Conservation (phyloP, 768 basidiomycete genomes). For the Tricholoma sp. region DNA sequence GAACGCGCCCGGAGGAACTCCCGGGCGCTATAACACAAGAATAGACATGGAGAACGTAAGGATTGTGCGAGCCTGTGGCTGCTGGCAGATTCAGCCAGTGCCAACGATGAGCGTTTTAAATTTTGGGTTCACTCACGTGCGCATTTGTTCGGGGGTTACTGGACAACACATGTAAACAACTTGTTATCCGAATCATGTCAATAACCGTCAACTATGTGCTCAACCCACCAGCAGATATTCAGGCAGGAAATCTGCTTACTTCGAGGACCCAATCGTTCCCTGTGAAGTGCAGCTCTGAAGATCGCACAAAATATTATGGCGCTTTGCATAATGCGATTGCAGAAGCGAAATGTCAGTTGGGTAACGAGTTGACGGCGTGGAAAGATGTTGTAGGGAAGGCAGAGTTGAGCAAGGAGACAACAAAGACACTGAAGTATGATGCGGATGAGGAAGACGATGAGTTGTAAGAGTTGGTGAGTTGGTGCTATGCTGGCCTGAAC, state of each 20-base stretch:
- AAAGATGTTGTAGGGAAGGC: constrained; percentile 64
- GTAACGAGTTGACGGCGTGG: constrained; percentile 70
- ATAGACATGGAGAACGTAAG: constrained; percentile 38
- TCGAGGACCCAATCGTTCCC: constrained; percentile 18
- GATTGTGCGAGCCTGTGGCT: neutral
- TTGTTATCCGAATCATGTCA: constrained; percentile 19
- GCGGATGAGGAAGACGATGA: constrained; percentile 42
- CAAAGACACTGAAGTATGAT: constrained; percentile 32
- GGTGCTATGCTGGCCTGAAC: no score
- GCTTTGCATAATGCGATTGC: constrained; percentile 44
- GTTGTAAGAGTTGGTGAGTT: constrained; percentile 7
- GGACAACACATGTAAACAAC: constrained; percentile 20
- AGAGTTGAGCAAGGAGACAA: constrained; percentile 58
- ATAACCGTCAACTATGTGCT: constrained; percentile 41
- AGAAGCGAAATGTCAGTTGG: constrained; percentile 48
- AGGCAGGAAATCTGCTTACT: constrained; percentile 11
- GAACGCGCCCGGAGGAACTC: constrained; percentile 23
- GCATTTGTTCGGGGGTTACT: constrained; percentile 6
- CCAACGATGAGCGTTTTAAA: neutral
- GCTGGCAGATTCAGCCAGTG: neutral
- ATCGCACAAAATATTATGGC: constrained; percentile 42
- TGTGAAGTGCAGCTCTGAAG: constrained; percentile 14
- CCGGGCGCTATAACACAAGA: constrained; percentile 44
- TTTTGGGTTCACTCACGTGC: constrained; percentile 12
- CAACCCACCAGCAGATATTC: constrained; percentile 31